Conservation (phyloP, 371 early-diverging fungal species). For the Rozella allomycis region DNA sequence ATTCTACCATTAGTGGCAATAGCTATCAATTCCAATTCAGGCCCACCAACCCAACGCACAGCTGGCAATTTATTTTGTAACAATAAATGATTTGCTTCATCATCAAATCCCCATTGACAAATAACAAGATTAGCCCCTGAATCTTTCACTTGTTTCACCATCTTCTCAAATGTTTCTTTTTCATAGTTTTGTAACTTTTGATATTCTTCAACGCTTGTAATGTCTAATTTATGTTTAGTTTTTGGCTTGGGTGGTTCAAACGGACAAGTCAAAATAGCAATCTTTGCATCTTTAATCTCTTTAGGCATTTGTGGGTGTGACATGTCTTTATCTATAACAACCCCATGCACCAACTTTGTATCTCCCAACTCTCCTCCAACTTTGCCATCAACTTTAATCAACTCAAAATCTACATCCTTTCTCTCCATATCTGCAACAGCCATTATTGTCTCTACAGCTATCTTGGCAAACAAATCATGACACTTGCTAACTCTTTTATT, state of each 20-base stretch:
- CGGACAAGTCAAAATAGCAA: constrained; percentile 97
- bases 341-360: constrained; percentile 85
- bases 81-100: constrained; percentile 98
- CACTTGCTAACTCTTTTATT: constrained; percentile 68
- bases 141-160: constrained; percentile 93
- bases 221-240: constrained; percentile 98
- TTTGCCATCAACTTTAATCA: constrained; percentile 97
- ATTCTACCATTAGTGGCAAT: constrained; percentile 98
- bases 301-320: constrained; percentile 99
- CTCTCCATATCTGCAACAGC: constrained; percentile 94
- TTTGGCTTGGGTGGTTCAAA: constrained; percentile 99
- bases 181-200: constrained; percentile 89
- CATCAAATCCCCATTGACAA: constrained; percentile 99
- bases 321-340: constrained; percentile 98
- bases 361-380: constrained; percentile 87
- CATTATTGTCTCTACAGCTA: constrained; percentile 94
- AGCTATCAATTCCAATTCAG: constrained; percentile 95
- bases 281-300: constrained; percentile 80
- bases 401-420: constrained; percentile 98
- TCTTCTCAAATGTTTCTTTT: constrained; percentile 79
- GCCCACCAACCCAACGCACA: constrained; percentile 99
- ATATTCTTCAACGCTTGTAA: constrained; percentile 93
- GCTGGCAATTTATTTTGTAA: constrained; percentile 95
- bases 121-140: constrained; percentile 94
- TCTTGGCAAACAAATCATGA: constrained; percentile 87